Conservation (phyloP, 805 yeast species). For the Myxozyma neotropica region DNA sequence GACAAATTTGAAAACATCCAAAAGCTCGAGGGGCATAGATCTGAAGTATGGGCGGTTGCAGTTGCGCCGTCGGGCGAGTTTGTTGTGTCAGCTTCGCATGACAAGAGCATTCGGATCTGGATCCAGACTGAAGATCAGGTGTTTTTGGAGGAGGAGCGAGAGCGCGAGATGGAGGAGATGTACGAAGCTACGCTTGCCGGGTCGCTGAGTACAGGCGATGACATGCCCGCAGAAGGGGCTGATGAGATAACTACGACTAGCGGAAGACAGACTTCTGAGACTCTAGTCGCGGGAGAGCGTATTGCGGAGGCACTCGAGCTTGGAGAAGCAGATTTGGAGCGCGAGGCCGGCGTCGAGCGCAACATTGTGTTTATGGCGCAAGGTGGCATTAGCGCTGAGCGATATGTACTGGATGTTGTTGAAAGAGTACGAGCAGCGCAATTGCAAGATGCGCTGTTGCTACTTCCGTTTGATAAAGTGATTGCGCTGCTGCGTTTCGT, state of each 20-base stretch:
- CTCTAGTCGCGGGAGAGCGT: slow-evolving; percentile 92
- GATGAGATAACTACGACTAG: slow-evolving; percentile 59
- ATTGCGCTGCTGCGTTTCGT: slow-evolving; percentile 70
- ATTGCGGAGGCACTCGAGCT: slow-evolving; percentile 89
- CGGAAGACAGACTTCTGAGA: slow-evolving; percentile 81
- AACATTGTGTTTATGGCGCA: slow-evolving; percentile 76
- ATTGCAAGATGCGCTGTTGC: slow-evolving; percentile 87
- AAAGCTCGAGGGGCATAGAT: slow-evolving; percentile 79
- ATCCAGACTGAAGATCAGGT: slow-evolving; percentile 89
- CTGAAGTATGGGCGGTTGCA: slow-evolving; percentile 93
- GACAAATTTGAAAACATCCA: slow-evolving; percentile 94
- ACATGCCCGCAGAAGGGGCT: slow-evolving; percentile 41
- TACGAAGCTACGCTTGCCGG: slow-evolving; percentile 80
- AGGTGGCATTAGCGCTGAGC: slow-evolving; percentile 64
- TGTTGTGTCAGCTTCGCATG: slow-evolving; percentile 85
- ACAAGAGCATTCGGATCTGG: slow-evolving; percentile 93
- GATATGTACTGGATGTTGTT: slow-evolving; percentile 74
- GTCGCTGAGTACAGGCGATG: slow-evolving; percentile 62
- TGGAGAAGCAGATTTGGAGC: slow-evolving; percentile 70
- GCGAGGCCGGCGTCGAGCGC: slow-evolving; percentile 55
- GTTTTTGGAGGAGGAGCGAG: slow-evolving; percentile 95
- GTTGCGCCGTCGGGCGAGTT: slow-evolving; percentile 67
- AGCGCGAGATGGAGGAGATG: slow-evolving; percentile 89
- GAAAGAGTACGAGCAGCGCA: slow-evolving; percentile 77
- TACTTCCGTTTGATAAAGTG: slow-evolving; percentile 85